These are phyloP conservation scores for Triticum urartu DNA, from an alignment of 176 grass and related monocot genomes.

Conservation along the genomic window DNA sequence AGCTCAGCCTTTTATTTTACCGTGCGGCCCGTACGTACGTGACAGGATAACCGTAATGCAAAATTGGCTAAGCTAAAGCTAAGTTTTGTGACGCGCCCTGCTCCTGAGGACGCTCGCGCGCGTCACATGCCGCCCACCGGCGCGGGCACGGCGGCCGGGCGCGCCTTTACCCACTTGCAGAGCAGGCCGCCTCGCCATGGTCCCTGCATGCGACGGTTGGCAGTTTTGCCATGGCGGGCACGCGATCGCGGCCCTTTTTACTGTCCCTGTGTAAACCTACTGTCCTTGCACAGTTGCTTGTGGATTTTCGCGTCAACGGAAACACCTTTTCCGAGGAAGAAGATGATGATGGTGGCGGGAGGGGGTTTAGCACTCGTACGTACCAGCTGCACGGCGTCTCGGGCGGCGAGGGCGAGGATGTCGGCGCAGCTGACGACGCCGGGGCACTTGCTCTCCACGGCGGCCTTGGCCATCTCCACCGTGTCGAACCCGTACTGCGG, in stretches of 20 bases:
- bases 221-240: background rate
- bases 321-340: too few relatives aligned
- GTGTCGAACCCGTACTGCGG: conserved; percentile 77
- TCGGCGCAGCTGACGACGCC: conserved; percentile 91
- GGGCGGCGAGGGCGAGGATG: conserved; percentile 78
- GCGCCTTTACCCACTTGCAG: conserved; percentile 13
- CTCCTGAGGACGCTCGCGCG: conserved; percentile 2
- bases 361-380: background rate
- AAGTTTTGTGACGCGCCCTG: background rate
- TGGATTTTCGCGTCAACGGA: background rate
- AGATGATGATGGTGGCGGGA: background rate
- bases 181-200: conserved; percentile 14
- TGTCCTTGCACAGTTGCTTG: background rate
- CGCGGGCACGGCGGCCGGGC: background rate
- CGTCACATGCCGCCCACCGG: conserved; percentile 1
- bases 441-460: conserved; percentile 78
- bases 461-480: conserved; percentile 76
- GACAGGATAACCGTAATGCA: background rate
- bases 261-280: background rate
- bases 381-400: conserved; percentile 88
- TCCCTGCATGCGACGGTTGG: conserved; percentile 10
- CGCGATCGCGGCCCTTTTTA: background rate
- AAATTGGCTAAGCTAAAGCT: background rate
- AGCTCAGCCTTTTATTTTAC: too few relatives aligned
- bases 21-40: background rate